Evolutionary conservation across 768 basidiomycete species (phyloP).

Genomic region (Melanogaster broomeanus): DNA sequence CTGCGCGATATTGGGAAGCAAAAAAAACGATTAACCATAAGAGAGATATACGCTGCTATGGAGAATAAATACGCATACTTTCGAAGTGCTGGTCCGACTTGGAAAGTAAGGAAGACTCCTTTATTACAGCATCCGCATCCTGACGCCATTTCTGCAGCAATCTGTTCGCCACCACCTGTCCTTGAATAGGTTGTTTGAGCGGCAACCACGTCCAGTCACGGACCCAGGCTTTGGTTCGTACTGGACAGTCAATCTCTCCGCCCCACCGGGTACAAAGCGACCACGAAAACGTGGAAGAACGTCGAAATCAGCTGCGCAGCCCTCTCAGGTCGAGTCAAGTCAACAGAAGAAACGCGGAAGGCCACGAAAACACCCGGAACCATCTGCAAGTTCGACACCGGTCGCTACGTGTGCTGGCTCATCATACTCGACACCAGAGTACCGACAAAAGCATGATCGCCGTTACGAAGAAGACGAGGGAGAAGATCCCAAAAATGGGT

Average conservation of each 20-base stretch:
- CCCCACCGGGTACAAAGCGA: constrained; percentile 85
- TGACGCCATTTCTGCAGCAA: constrained; percentile 53
- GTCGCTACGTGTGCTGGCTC: constrained; percentile 11
- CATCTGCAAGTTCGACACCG: constrained; percentile 18
- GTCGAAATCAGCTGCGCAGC: constrained; percentile 42
- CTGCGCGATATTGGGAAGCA: constrained; percentile 80
- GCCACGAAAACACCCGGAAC: constrained; percentile 33
- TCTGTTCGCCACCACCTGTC: constrained; percentile 86
- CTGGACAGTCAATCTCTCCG: constrained; percentile 85
- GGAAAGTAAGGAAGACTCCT: constrained; percentile 62
- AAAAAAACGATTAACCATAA: constrained; percentile 74
- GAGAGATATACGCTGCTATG: constrained; percentile 87
- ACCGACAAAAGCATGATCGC: constrained; percentile 27
- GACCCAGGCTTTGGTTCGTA: constrained; percentile 88
- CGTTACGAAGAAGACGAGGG: constrained; percentile 43
- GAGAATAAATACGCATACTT: constrained; percentile 84
- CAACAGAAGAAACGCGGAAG: constrained; percentile 43
- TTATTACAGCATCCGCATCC: neutral
- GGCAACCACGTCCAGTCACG: constrained; percentile 78
- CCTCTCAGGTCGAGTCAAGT: constrained; percentile 10
- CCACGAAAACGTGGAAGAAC: constrained; percentile 77
- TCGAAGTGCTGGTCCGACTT: constrained; percentile 76
- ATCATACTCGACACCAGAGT: constrained; percentile 21
- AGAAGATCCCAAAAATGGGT: constrained; percentile 40
- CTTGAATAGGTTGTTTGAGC: constrained; percentile 78